Percentiles rank a stretch among this genome's conserved stretches.
Evolutionary conservation across 23 red algal genomes (phyloP).

Genomic region (Gracilariopsis chorda): DNA sequence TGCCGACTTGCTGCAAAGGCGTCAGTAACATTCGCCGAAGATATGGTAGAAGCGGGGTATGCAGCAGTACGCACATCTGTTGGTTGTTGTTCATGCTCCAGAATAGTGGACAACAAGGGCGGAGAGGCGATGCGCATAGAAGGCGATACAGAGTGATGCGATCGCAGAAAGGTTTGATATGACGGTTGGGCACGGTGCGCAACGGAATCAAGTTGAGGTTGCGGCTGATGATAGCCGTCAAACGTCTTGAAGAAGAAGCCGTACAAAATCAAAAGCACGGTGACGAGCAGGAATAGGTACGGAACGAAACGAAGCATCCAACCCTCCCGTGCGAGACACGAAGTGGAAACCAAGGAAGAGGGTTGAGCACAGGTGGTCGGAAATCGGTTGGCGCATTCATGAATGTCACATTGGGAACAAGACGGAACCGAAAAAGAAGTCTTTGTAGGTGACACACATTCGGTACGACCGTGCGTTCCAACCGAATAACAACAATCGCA

Average conservation of each 20-base stretch:
- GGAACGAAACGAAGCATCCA: constrained; percentile 40
- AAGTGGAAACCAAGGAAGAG: constrained; percentile 14
- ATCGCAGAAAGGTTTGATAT: neutral
- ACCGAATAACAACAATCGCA: constrained; percentile 57
- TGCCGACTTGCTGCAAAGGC: neutral
- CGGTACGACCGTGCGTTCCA: neutral
- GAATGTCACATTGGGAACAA: constrained; percentile 24
- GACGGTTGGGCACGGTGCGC: too few species aligned
- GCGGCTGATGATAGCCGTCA: constrained; percentile 27
- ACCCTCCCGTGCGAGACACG: constrained; percentile 23
- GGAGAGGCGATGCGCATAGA: neutral
- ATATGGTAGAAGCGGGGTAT: neutral
- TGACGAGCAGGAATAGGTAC: constrained; percentile 5
- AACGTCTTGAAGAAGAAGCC: constrained; percentile 39
- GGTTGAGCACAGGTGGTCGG: constrained; percentile 34
- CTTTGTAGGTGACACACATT: constrained; percentile 14
- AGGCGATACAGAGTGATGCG: too few species aligned
- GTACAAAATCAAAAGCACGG: constrained; percentile 13
- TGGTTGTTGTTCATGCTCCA: neutral
- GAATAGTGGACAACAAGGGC: neutral
- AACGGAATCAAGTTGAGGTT: too few species aligned
- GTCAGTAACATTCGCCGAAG: neutral
- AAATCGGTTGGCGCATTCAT: constrained; percentile 1
- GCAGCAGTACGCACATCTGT: neutral
- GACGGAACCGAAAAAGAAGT: constrained; percentile 35